Percentiles rank a stretch among this genome's conserved stretches.
Conservation (phyloP, 768 basidiomycete species). For the Leccinum subtestaceum region DNA sequence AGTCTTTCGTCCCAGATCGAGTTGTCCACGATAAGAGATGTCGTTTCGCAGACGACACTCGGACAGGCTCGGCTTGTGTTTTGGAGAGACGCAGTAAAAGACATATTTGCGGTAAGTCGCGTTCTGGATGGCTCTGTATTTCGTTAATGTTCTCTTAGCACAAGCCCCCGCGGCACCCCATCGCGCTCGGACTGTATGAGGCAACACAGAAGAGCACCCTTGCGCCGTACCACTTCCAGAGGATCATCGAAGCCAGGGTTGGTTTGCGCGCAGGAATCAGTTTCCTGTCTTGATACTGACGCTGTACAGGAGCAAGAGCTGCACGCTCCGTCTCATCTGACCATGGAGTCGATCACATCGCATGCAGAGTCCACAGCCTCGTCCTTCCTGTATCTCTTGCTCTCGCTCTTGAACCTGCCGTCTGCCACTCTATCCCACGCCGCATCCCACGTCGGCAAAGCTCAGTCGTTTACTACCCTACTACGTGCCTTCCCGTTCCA, state of each 20-base stretch:
- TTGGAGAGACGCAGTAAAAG: conserved; percentile 79
- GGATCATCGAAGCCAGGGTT: conserved; percentile 84
- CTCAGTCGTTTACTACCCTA: conserved; percentile 68
- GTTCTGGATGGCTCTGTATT: conserved; percentile 14
- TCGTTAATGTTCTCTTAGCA: conserved; percentile 43
- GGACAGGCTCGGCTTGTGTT: conserved; percentile 87
- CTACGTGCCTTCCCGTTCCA: conserved; percentile 79
- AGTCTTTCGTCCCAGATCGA: conserved; percentile 52
- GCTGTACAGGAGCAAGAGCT: conserved; percentile 60
- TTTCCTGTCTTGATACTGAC: conserved; percentile 22
- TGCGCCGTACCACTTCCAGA: conserved; percentile 73
- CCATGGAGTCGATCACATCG: conserved; percentile 61
- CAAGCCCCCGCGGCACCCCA: conserved; percentile 76
- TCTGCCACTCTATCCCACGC: conserved; percentile 66
- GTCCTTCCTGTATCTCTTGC: conserved; percentile 71
- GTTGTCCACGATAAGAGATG: conserved; percentile 72
- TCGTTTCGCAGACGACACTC: conserved; percentile 66
- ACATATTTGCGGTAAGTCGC: conserved; percentile 54
- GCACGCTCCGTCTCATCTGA: conserved; percentile 60
- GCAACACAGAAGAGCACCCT: conserved; percentile 49
- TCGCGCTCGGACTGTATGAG: conserved; percentile 69
- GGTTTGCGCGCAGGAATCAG: conserved; percentile 21
- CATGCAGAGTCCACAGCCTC: conserved; percentile 82
- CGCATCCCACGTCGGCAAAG: conserved; percentile 76
- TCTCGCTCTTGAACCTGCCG: conserved; percentile 61